Percentiles rank a stretch among this genome's conserved stretches.
Evolutionary conservation across 805 yeast genomes (phyloP).

Genomic region (Schwanniomyces sp.): DNA sequence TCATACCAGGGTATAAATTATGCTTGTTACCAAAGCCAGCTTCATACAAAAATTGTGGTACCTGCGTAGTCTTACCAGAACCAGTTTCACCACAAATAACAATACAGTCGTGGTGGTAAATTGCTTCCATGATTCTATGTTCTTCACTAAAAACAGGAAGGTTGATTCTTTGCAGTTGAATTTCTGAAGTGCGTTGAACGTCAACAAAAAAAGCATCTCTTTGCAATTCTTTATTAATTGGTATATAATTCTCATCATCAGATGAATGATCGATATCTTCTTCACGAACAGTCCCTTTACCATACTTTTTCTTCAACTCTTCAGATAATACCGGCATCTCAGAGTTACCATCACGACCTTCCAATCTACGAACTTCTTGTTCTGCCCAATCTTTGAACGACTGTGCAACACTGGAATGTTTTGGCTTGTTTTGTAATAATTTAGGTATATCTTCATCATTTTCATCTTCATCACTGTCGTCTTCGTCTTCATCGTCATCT

Average conservation of each 20-base stretch:
- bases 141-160: constrained; percentile 92
- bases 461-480: constrained; percentile 24
- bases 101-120: constrained; percentile 86
- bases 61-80: constrained; percentile 97
- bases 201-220: constrained; percentile 69
- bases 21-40: constrained; percentile 83
- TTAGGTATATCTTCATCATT: constrained; percentile 31
- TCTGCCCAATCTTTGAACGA: constrained; percentile 91
- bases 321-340: constrained; percentile 48
- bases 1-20: constrained; percentile 72
- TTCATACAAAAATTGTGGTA: constrained; percentile 93
- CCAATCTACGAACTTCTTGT: constrained; percentile 60
- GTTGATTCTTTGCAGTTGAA: constrained; percentile 66
- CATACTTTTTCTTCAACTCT: constrained; percentile 42
- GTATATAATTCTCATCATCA: constrained; percentile 59
- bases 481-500: constrained; percentile 29
- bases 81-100: constrained; percentile 98
- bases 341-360: constrained; percentile 51
- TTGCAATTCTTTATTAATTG: constrained; percentile 50
- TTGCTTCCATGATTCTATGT: constrained; percentile 91
- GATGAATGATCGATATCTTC: constrained; percentile 76
- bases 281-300: constrained; percentile 54
- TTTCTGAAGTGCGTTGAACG: constrained; percentile 62
- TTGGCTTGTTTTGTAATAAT: constrained; percentile 39
- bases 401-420: constrained; percentile 42